Evolutionary conservation across 768 basidiomycete species (phyloP), one percentile per base, ranked within the genome.

Genomic region (Trametes coccinea): DNA sequence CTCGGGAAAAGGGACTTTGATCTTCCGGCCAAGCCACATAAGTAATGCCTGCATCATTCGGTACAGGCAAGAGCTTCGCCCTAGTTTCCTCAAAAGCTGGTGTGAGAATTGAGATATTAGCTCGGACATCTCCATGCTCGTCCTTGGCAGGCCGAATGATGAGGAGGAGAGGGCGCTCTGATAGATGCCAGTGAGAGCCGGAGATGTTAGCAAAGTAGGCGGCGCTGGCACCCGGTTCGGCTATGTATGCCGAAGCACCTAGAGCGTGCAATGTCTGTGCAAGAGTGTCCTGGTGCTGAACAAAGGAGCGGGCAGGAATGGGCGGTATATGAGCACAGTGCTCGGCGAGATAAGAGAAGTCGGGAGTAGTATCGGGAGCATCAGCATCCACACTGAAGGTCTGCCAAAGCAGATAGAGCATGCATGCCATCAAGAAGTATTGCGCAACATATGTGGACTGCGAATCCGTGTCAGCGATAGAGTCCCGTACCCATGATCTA

Each of bases 81-180:
- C 92, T 83, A 0, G 85, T 81, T 10, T 80, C 80, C 71, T 95
- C 92, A 63, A 95, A 95, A 61, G 79, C 76, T 0, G 93, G 92
- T 4, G 92, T 90, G 47, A 96, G 73, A 56, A 95, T 70, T 1
- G 80, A 79, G 39, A 93, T 67, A 17, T 79, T 78, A 6, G 68
- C 68, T 39, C 67, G 64, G 17, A 81, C 68, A 2, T 70, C 60
- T 2, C 65, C 67, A 22, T 63, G 41, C 22, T 62, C 53, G 41
- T 66, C 70, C 3, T 70, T 61, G 14, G 62, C 55, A 9, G 88
- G 83, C 7, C 81, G 79, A 45, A 94, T 67, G 57, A 90, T 78
- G 34, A 93, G 76, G 5, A 94, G 74, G 13, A 94, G 79, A 0
- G 92, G 92, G 2, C 93, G 82, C 74, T 95, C 93, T 9, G 89